Evolutionary conservation across 495 filamentous ascomycete species (phyloP).

Genomic region (Penicillium soppii): DNA sequence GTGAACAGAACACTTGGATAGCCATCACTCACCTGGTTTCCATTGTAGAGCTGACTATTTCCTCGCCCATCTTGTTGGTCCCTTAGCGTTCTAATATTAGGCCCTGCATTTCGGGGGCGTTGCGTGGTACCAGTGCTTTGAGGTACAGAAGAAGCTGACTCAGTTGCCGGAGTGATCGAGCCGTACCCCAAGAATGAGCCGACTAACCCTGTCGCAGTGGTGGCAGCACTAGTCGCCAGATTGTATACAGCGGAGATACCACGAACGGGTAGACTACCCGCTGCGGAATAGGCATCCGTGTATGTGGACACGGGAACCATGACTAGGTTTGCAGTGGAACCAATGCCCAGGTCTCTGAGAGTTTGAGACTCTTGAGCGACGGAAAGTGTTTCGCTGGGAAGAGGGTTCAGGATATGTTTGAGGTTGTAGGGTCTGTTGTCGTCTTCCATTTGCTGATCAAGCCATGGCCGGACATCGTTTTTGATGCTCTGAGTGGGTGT

Average conservation of each 20-base stretch:
- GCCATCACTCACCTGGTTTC: slow-evolving; percentile 69
- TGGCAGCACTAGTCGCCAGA: slow-evolving; percentile 41
- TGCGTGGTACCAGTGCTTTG: slow-evolving; percentile 7
- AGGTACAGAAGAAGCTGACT: slow-evolving; percentile 10
- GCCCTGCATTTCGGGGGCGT: slow-evolving; percentile 21
- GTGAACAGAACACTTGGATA: neutral
- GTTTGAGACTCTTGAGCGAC: slow-evolving; percentile 69
- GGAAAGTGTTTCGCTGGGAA: slow-evolving; percentile 70
- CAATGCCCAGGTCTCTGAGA: slow-evolving; percentile 64
- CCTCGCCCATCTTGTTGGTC: slow-evolving; percentile 52
- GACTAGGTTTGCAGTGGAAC: slow-evolving; percentile 79
- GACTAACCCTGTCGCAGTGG: slow-evolving; percentile 49
- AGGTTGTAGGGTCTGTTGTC: slow-evolving; percentile 71
- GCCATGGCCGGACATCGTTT: slow-evolving; percentile 70
- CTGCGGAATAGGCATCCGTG: slow-evolving; percentile 56
- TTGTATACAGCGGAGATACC: slow-evolving; percentile 45
- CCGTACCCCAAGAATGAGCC: slow-evolving; percentile 57
- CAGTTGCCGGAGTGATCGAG: slow-evolving; percentile 13
- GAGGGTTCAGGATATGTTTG: slow-evolving; percentile 78
- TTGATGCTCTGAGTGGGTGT: slow-evolving; percentile 60
- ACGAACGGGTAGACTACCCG: slow-evolving; percentile 42
- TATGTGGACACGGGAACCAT: slow-evolving; percentile 68
- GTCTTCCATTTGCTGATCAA: slow-evolving; percentile 55
- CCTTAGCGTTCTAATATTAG: slow-evolving; percentile 56
- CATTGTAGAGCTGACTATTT: slow-evolving; percentile 77